Conservation (phyloP, 345 rosid species). For the Alliaria petiolata region DNA sequence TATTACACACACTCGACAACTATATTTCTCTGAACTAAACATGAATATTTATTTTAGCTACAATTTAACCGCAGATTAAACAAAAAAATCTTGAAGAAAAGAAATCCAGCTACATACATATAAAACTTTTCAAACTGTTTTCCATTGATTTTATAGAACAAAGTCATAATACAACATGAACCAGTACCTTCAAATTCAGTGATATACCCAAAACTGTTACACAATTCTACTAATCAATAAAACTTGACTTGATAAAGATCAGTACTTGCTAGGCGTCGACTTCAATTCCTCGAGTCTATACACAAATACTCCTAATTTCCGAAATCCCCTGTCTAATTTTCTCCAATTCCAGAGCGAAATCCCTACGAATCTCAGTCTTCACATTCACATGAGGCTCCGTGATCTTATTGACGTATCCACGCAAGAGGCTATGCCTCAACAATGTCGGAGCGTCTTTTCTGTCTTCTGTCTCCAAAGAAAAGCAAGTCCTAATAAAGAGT, state of each 20-base stretch:
- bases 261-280: neutral
- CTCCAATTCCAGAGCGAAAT: neutral
- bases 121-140: too few relatives aligned
- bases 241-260: neutral
- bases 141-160: too few relatives aligned
- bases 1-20: too few relatives aligned
- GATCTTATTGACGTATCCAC: neutral
- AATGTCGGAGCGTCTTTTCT: conserved; percentile 12
- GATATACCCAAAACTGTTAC: neutral
- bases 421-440: neutral
- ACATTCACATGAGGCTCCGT: neutral
- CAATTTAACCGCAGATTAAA: too few relatives aligned
- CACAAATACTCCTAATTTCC: neutral
- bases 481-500: conserved; percentile 17
- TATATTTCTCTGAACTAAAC: too few relatives aligned
- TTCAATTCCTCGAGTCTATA: neutral
- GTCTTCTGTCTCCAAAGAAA: neutral
- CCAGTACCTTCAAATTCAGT: neutral
- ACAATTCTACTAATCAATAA: neutral
- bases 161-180: neutral
- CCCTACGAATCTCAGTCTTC: neutral
- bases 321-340: neutral
- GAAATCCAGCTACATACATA: too few relatives aligned
- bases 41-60: too few relatives aligned
- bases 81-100: too few relatives aligned